These are phyloP conservation scores for Astrothelium subdiscretum DNA, from an alignment of 495 filamentous ascomycete genomes.

Conservation along the genomic window DNA sequence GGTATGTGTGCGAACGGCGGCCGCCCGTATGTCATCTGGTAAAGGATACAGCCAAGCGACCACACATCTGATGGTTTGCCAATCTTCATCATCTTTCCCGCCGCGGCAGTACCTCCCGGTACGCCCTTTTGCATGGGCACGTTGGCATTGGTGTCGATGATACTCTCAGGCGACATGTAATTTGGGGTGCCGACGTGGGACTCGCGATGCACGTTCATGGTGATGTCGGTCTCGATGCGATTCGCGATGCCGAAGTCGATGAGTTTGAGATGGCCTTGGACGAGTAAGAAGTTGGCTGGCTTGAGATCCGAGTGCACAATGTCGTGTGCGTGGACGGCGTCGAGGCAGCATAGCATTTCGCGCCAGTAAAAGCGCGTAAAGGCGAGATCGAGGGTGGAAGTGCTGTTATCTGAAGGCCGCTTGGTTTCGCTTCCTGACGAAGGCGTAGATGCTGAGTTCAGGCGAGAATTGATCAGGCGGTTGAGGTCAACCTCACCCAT, in stretches of 20 bases:
- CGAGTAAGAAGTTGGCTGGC: slow-evolving; percentile 57
- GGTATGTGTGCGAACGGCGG: slow-evolving; percentile 87
- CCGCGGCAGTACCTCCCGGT: slow-evolving; percentile 19
- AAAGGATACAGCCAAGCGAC: slow-evolving; percentile 91
- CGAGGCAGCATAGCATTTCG: slow-evolving; percentile 95
- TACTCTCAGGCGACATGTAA: slow-evolving; percentile 94
- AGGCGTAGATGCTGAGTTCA: slow-evolving; percentile 36
- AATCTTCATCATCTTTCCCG: slow-evolving; percentile 55
- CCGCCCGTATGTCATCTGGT: slow-evolving; percentile 92
- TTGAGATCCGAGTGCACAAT: slow-evolving; percentile 96
- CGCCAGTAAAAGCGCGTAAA: slow-evolving; percentile 98
- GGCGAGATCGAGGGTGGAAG: slow-evolving; percentile 66
- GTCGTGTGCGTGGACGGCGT: slow-evolving; percentile 74
- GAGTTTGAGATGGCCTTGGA: slow-evolving; percentile 35
- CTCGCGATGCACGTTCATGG: slow-evolving; percentile 94
- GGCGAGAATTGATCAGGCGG: slow-evolving; percentile 63
- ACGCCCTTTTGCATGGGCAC: slow-evolving; percentile 25
- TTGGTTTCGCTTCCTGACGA: not conserved
- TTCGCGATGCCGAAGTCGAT: slow-evolving; percentile 85
- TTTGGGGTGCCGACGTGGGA: slow-evolving; percentile 91
- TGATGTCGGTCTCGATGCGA: slow-evolving; percentile 81
- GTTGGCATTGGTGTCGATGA: slow-evolving; percentile 74
- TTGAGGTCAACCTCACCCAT: slow-evolving; percentile 93
- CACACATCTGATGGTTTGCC: slow-evolving; percentile 94
- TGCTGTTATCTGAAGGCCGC: slow-evolving; percentile 32